These are phyloP conservation scores for Wickerhamiella sergipiensis DNA, from an alignment of 805 yeast genomes.

Conservation along the genomic window DNA sequence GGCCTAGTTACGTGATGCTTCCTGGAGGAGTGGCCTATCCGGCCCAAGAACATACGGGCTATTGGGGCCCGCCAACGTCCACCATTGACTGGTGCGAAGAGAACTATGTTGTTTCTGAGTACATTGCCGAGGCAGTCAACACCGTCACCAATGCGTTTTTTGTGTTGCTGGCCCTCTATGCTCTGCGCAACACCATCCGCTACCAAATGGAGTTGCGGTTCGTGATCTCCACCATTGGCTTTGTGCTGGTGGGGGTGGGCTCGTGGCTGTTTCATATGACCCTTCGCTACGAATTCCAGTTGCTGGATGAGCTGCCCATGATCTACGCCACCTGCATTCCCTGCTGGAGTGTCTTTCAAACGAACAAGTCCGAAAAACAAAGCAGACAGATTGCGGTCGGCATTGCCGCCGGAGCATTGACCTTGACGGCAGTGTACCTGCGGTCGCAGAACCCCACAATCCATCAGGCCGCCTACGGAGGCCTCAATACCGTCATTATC, in stretches of 20 bases:
- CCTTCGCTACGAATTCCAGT: constrained; percentile 71
- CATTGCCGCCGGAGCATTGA: constrained; percentile 39
- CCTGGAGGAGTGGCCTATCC: constrained; percentile 5
- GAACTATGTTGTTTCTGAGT: constrained; percentile 75
- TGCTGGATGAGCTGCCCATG: constrained; percentile 95
- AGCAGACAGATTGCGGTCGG: constrained; percentile 34
- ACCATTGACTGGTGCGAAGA: constrained; percentile 99
- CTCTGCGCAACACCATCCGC: constrained; percentile 44
- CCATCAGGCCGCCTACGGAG: constrained; percentile 77
- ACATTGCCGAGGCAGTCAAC: constrained; percentile 82
- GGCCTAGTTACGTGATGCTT: background rate
- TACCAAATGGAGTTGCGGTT: constrained; percentile 61
- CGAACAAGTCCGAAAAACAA: constrained; percentile 30
- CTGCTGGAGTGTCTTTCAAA: constrained; percentile 68
- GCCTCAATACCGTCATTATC: constrained; percentile 62
- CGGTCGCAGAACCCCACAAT: constrained; percentile 68
- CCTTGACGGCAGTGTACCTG: constrained; percentile 59
- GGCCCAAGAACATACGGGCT: constrained; percentile 15
- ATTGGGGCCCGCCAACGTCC: constrained; percentile 40
- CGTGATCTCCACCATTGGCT: constrained; percentile 58
- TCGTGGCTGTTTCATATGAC: constrained; percentile 97
- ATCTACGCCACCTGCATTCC: constrained; percentile 95
- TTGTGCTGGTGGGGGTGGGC: constrained; percentile 82
- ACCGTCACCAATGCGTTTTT: constrained; percentile 62
- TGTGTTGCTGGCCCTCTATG: constrained; percentile 41